phyloP scores from a whole-genome alignment of 192 early-diverging fungal genomes.

The Coemansia sp. region DNA sequence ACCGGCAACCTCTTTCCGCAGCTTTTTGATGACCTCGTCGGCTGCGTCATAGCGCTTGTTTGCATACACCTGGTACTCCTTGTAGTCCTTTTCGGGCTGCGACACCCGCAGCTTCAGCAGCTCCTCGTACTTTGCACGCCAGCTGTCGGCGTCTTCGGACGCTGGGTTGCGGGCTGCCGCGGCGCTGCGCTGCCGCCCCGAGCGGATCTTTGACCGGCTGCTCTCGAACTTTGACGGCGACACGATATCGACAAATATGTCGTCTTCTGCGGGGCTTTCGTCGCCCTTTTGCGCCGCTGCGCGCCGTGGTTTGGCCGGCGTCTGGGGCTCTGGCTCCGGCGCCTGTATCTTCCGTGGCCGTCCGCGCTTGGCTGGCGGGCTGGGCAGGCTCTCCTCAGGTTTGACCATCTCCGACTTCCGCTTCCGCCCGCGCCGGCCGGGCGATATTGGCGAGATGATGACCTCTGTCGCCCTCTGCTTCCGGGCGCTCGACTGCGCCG shows the following conservation, averaged over 20 bases:
- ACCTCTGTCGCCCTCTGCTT: not conserved
- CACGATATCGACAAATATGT: slow-evolving; percentile 28
- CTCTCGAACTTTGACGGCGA: slow-evolving; percentile 44
- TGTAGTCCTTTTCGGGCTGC: slow-evolving; percentile 36
- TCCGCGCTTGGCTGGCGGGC: slow-evolving; percentile 20
- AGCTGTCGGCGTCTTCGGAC: slow-evolving; percentile 13
- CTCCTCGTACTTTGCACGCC: slow-evolving; percentile 50
- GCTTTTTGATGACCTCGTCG: slow-evolving; percentile 26
- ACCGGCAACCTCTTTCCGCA: slow-evolving; percentile 28
- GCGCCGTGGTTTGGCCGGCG: not conserved
- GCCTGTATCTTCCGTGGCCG: slow-evolving; percentile 1
- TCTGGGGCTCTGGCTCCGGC: not conserved
- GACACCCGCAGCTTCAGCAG: slow-evolving; percentile 30
- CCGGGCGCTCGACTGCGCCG: not conserved
- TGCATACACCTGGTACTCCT: slow-evolving; percentile 23
- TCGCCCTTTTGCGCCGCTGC: too few relatives aligned
- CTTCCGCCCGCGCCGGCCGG: slow-evolving; percentile 27
- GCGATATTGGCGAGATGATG: not conserved
- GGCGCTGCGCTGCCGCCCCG: not conserved
- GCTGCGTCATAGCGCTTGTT: slow-evolving; percentile 39
- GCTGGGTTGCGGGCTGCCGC: not conserved
- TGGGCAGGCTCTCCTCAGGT: not conserved
- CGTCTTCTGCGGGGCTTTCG: too few relatives aligned
- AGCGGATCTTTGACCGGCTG: slow-evolving; percentile 16
- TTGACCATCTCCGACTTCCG: slow-evolving; percentile 9